Evolutionary conservation across 73 alveolate species (phyloP), one percentile per base, ranked within the genome.

Genomic region (Paramecium bursaria): DNA sequence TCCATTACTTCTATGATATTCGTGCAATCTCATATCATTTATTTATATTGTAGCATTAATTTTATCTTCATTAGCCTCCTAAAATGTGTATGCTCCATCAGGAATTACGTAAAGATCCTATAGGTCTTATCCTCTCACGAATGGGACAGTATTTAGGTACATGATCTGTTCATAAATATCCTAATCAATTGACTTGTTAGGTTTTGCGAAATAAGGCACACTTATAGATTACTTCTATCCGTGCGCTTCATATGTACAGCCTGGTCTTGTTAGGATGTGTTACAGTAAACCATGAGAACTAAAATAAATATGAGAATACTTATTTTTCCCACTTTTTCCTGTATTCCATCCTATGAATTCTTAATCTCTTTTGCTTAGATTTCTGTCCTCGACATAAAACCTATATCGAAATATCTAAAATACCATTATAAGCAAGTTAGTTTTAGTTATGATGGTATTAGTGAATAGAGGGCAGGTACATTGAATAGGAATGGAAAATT

Each of bases 1-100:
- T 13, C 99, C 99, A 85, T 96, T 96, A 33, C 91, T 90, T 86
- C 99, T 79, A 87, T 96, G 99, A 82, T 96, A 95, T 86, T 92
- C 92, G 48, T 94, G 94, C 21, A 94, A 76, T 77, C 98, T 89
- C 46, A 88, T 74, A 85, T 96, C 98, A 90, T 92, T 90, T 26
- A 96, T 91, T 85, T 96, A 96, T 3, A 96, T 87, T 57, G 93
- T 95, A 61, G 90, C 94, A 22, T 79, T 60, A 46, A 96, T 85
- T 14, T 46, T 74, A 26, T 89, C 90, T 51, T 90, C 86, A 74
- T 86, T 80, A 1, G 96, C 94, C 48, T 92, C 87, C 42, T 87
- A 74, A 46, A 96, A 86, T 25, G 92, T 86, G 14, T 86, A 87
- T 19, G 98, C 99, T 5, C 99, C 99, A 92, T 96, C 99, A n/a